phyloP scores from a whole-genome alignment of 305 asterid genomes.

The Galium porrigens region DNA sequence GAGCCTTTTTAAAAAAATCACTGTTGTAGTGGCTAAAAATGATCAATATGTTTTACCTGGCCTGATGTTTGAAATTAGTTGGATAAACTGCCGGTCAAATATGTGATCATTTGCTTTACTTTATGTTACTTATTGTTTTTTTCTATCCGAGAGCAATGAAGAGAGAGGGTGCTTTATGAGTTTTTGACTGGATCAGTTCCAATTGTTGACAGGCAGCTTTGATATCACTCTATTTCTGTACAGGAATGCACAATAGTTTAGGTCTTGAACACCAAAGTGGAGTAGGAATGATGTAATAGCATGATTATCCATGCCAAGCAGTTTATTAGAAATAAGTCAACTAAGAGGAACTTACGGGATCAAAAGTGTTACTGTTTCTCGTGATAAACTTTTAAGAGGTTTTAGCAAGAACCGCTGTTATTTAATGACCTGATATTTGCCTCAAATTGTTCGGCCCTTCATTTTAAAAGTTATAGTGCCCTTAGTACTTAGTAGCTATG shows the following conservation, averaged over 20 bases:
- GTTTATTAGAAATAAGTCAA: too few relatives aligned
- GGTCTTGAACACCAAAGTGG: not conserved
- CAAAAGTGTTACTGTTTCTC: not conserved
- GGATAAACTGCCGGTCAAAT: not conserved
- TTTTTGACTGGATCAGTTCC: not conserved
- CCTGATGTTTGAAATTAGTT: not conserved
- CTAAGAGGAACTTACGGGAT: not conserved
- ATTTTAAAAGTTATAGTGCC: not conserved
- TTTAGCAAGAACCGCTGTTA: not conserved
- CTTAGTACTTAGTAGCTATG: constrained; percentile 12
- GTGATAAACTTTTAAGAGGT: not conserved
- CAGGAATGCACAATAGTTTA: not conserved
- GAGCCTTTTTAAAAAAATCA: not conserved
- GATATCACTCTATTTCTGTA: not conserved
- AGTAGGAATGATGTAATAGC: not conserved
- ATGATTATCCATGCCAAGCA: not conserved
- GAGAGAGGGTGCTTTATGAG: not conserved
- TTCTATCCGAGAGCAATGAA: not conserved
- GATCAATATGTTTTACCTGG: not conserved
- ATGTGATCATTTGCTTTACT: too few relatives aligned
- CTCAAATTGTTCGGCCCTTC: not conserved
- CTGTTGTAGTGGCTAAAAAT: not conserved
- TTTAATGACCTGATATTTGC: not conserved
- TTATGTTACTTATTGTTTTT: not conserved
- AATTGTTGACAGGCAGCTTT: not conserved